Evolutionary conservation across 2,329 filamentous ascomycete genomes (phyloP), one percentile per base, ranked within the genome.

Genomic region (Aspergillus ruber): DNA sequence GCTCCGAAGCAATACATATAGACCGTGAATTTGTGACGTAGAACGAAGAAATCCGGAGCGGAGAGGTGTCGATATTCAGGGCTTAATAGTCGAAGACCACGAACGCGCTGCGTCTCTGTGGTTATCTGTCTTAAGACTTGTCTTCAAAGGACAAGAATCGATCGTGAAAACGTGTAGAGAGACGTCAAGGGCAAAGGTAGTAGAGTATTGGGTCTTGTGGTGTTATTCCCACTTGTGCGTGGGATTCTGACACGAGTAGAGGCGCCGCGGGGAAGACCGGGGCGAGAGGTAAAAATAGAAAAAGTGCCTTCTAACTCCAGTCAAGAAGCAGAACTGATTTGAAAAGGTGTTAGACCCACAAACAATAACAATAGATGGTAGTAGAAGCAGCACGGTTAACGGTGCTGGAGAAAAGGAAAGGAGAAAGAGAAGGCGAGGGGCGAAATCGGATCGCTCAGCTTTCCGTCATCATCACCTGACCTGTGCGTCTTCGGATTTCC

Each of bases 401-500:
- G 50, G 50, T 54, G 54, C 52, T 51, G 45, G 38, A 23, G 47
- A 35, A 48, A 43, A 43, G 42, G 15, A 17, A 42, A 27, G 46
- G 42, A 46, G 44, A 42, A 44, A 42, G 42, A 39, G 40, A 39
- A 45, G 13, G 18, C 44, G 39, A 44, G 39, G 51, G 49, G 48
- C 46, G 43, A 42, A 27, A 27, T n/a, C 40, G 40, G 21, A 15
- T 21, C 38, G 21, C 49, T 54, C 47, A 56, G 54, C 47, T 57
- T 56, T 51, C 55, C 55, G 52, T 58, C 55, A 57, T 57, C 49
- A 44, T 47, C 46, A 53, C 51, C 53, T 57, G 53, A 58, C 52
- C 44, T 48, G n/a, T 50, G 44, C 13, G 18, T 23, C 20, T 40
- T 9, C 38, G 20, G 38, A 3, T 10, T 38, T 47, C 39, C 25